phyloP scores from a whole-genome alignment of 352 stramenopile genomes.

The Globisporangium carolinianum region DNA sequence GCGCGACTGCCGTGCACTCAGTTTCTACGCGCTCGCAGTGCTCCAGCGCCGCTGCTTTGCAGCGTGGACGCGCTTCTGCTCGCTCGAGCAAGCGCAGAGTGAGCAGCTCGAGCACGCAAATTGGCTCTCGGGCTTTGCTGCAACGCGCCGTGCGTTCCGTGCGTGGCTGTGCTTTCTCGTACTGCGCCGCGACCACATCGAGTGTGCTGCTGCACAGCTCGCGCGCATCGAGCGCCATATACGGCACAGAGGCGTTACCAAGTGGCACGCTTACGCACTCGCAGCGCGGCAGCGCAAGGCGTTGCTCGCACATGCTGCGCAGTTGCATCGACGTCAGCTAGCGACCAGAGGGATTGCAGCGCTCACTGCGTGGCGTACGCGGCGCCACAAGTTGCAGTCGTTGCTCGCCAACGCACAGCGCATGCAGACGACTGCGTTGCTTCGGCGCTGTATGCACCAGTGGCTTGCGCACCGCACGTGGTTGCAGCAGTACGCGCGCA shows the following conservation, averaged over 20 bases:
- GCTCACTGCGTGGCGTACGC: conserved; percentile 15
- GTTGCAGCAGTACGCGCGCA: conserved; percentile 17
- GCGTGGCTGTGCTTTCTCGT: conserved; percentile 2
- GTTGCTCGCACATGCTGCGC: not conserved
- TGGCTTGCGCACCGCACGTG: conserved; percentile 23
- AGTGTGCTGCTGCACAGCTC: not conserved
- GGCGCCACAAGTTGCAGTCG: not conserved
- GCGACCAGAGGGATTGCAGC: not conserved
- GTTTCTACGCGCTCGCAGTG: conserved; percentile 23
- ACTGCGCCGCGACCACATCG: not conserved
- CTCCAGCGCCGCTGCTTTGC: conserved; percentile 17
- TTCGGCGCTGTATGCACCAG: conserved; percentile 9
- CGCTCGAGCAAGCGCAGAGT: not conserved
- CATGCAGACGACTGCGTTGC: not conserved
- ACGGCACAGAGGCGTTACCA: conserved; percentile 1
- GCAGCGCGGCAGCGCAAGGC: not conserved
- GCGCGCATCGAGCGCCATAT: not conserved
- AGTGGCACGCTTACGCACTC: not conserved
- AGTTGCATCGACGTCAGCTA: not conserved
- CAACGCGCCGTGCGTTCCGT: not conserved
- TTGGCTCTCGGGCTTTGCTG: not conserved
- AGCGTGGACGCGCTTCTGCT: conserved; percentile 5
- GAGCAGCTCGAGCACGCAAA: conserved; percentile 1
- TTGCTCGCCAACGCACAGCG: not conserved
- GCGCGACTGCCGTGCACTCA: conserved; percentile 16